phyloP scores from a whole-genome alignment of 495 filamentous ascomycete genomes.

The Neurospora sp. region DNA sequence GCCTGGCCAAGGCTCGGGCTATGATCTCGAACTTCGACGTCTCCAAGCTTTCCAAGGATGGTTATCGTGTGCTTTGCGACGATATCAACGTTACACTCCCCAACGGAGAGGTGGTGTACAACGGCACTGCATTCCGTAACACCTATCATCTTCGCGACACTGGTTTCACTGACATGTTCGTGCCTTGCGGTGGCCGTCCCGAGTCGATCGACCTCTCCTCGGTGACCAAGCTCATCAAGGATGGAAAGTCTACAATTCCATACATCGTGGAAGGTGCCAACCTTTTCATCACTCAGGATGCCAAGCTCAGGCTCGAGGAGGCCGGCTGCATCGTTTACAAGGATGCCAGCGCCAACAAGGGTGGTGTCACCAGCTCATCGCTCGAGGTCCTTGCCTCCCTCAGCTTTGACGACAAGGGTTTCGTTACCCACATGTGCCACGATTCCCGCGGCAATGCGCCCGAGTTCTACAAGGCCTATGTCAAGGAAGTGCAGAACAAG shows the following conservation, averaged over 20 bases:
- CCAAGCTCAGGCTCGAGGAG: slow-evolving; percentile 86
- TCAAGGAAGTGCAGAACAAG: slow-evolving; percentile 78
- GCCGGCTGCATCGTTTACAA: slow-evolving; percentile 93
- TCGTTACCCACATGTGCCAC: slow-evolving; percentile 90
- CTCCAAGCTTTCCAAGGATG: slow-evolving; percentile 73
- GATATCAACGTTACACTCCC: slow-evolving; percentile 80
- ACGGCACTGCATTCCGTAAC: slow-evolving; percentile 94
- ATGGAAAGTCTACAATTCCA: slow-evolving; percentile 74
- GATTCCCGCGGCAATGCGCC: slow-evolving; percentile 66
- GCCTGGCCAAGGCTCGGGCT: slow-evolving; percentile 72
- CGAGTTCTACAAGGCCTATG: slow-evolving; percentile 84
- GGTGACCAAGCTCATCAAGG: slow-evolving; percentile 71
- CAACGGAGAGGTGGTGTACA: slow-evolving; percentile 73
- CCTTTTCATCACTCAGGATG: slow-evolving; percentile 97
- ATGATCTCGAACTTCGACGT: slow-evolving; percentile 88
- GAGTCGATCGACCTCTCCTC: slow-evolving; percentile 91
- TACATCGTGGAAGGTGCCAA: slow-evolving; percentile 98
- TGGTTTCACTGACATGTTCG: slow-evolving; percentile 75
- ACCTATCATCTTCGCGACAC: slow-evolving; percentile 81
- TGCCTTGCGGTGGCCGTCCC: slow-evolving; percentile 91
- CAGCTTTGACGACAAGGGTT: slow-evolving; percentile 81
- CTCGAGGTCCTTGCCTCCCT: slow-evolving; percentile 90
- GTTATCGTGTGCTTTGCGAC: slow-evolving; percentile 89
- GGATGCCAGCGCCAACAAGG: slow-evolving; percentile 97
- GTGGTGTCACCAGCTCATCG: slow-evolving; percentile 96